Evolutionary conservation across 805 yeast genomes (phyloP), one percentile per base, ranked within the genome.

Genomic region (Scheffersomyces spartinae): DNA sequence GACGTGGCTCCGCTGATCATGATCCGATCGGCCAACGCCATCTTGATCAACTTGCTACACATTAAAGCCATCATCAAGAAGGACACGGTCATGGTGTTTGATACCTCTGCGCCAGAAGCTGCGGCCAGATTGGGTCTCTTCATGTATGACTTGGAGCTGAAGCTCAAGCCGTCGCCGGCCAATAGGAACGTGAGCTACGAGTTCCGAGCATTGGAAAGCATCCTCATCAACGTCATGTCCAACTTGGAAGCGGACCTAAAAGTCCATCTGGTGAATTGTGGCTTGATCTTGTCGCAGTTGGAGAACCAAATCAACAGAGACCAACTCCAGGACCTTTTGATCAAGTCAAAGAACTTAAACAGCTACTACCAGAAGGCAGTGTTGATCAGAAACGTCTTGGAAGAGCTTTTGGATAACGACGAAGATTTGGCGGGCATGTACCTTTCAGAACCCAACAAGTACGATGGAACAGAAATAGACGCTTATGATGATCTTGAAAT

Each of bases 1-100:
- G 94, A 84, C 49, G 82, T 88, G 12, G 86, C 86, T 3, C 98
- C 98, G 0, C 73, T 84, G 11, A 78, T 91, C 23, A 74, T 86
- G 32, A 84, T 85, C 13, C 66, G 96, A 31, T 42, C 58, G n/a
- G 64, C 70, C 14, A 68, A 70, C 35, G 78, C 93, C 26, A 80
- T 88, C 11, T 57, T 91, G 27, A 73, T 91, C 25, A 86, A 85
- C 45, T 52, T 91, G 42, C 55, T 91, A 19, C 91, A 86, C 46
- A 84, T 91, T 25, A 79, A 91, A 36, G 97, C 96, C 1, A 61
- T 91, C 24, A 71, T 91, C n/a, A 81, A 79, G 40, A 65, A 71
- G 21, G 83, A 88, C 40, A 59, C 66, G 34, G 93, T 91, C 7
- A 66, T 81, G 53, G 67, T 91, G 1, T 91, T 91, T 49, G 97